Evolutionary conservation across 805 yeast genomes (phyloP).

Genomic region (Myxozyma sirexii): DNA sequence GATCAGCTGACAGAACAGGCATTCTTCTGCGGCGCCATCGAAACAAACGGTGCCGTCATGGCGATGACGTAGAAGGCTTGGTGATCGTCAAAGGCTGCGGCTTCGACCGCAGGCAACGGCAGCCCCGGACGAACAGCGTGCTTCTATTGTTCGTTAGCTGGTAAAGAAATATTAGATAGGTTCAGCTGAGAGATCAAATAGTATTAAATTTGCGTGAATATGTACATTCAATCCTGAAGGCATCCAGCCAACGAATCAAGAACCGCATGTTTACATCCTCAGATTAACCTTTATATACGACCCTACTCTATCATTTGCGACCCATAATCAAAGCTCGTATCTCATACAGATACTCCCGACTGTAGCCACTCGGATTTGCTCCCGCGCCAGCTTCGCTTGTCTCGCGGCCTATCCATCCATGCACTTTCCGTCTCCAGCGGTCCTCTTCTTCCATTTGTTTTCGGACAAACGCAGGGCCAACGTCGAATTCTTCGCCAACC

Average conservation of each 20-base stretch:
- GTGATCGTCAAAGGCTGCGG: too few species aligned
- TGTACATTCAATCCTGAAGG: too few species aligned
- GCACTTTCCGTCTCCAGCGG: conserved; percentile 42
- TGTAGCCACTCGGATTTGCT: conserved; percentile 11
- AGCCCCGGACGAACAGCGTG: too few species aligned
- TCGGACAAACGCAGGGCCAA: conserved; percentile 37
- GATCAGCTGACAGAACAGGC: conserved; percentile 3
- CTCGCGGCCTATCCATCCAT: conserved; percentile 41
- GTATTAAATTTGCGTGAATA: too few species aligned
- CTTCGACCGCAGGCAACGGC: too few species aligned
- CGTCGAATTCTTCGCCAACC: conserved; percentile 43
- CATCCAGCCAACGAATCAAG: too few species aligned
- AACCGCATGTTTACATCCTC: too few species aligned
- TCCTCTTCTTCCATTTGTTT: conserved; percentile 42
- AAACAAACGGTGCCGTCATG: too few species aligned
- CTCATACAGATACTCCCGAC: conserved; percentile 40
- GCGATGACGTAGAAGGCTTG: too few species aligned
- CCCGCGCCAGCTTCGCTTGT: conserved; percentile 17
- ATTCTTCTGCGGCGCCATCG: background rate
- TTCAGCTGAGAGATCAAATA: too few species aligned
- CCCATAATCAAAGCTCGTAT: conserved; percentile 43
- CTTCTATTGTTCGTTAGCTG: too few species aligned
- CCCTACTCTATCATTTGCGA: background rate
- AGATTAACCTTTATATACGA: background rate
- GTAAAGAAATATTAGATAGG: too few species aligned